These are phyloP conservation scores for Westerdykella aurantiaca DNA, from an alignment of 2,329 filamentous ascomycete genomes.

Conservation along the genomic window DNA sequence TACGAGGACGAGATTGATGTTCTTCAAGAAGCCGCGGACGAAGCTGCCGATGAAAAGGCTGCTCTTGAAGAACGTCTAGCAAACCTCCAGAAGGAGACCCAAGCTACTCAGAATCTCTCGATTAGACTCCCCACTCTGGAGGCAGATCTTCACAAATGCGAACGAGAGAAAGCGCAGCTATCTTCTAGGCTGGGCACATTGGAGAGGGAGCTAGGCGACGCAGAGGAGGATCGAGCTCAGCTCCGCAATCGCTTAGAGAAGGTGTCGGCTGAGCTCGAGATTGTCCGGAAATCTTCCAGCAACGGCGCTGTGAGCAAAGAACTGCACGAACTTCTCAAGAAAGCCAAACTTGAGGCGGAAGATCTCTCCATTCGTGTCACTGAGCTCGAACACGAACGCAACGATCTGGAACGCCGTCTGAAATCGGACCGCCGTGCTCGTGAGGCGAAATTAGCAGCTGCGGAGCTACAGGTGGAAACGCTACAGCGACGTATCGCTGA, in stretches of 20 bases:
- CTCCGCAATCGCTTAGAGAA: constrained; percentile 53
- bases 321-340: constrained; percentile 56
- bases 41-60: constrained; percentile 46
- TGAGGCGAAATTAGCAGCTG: constrained; percentile 36
- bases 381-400: constrained; percentile 12
- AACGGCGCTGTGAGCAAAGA: constrained; percentile 48
- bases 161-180: constrained; percentile 36
- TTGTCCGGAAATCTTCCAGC: constrained; percentile 46
- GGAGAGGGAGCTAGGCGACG: constrained; percentile 34
- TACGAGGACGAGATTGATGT: constrained; percentile 53
- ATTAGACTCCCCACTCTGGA: constrained; percentile 43
- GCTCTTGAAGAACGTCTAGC: constrained; percentile 55
- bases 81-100: constrained; percentile 24
- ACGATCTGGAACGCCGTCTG: constrained; percentile 10
- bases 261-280: constrained; percentile 53
- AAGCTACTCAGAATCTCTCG: constrained; percentile 44
- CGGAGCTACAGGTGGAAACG: constrained; percentile 47
- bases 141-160: constrained; percentile 26
- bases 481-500: constrained; percentile 64
- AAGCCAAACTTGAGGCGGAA: constrained; percentile 59
- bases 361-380: constrained; percentile 36
- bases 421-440: constrained; percentile 11
- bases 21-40: constrained; percentile 40
- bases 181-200: constrained; percentile 30
- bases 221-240: constrained; percentile 25